These are phyloP conservation scores for Beta macrorhiza DNA, from an alignment of 179 eudicot species.

Conservation along the genomic window DNA sequence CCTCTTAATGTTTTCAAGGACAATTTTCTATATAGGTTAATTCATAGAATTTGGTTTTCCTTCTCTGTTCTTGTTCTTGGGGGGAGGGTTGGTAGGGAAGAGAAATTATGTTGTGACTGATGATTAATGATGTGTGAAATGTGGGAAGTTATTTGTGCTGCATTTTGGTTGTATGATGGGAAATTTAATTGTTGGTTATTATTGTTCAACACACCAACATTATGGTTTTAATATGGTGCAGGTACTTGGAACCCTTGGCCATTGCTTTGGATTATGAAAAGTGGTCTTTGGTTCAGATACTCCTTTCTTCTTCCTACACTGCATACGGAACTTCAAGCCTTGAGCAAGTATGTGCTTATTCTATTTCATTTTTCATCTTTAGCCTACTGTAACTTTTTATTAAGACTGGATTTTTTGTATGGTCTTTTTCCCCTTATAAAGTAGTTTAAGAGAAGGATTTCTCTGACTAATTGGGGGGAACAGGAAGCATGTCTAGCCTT, in stretches of 20 bases:
- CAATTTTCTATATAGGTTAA: neutral
- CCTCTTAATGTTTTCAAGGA: neutral
- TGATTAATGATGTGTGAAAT: neutral
- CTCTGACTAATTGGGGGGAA: neutral
- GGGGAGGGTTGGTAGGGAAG: neutral
- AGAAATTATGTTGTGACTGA: neutral
- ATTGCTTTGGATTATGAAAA: slow-evolving; percentile 86
- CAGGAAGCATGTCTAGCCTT: neutral
- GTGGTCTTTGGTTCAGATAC: slow-evolving; percentile 92
- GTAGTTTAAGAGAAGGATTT: slow-evolving; percentile 10
- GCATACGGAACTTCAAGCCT: slow-evolving; percentile 93
- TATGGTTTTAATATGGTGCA: slow-evolving; percentile 29
- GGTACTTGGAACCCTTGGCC: slow-evolving; percentile 91
- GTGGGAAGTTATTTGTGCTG: neutral
- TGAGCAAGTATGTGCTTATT: slow-evolving; percentile 55
- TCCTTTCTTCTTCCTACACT: slow-evolving; percentile 84
- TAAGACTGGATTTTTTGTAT: neutral
- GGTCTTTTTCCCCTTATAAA: neutral
- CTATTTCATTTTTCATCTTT: slow-evolving; percentile 1
- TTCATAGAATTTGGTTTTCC: neutral
- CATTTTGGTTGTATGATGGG: neutral
- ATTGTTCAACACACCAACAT: neutral
- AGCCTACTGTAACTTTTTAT: neutral
- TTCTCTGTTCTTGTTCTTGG: neutral
- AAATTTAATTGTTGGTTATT: neutral